Percentiles rank a stretch among this genome's conserved stretches.
Evolutionary conservation across 2,329 filamentous ascomycete genomes (phyloP).

Genomic region (Diplocarpon mali): DNA sequence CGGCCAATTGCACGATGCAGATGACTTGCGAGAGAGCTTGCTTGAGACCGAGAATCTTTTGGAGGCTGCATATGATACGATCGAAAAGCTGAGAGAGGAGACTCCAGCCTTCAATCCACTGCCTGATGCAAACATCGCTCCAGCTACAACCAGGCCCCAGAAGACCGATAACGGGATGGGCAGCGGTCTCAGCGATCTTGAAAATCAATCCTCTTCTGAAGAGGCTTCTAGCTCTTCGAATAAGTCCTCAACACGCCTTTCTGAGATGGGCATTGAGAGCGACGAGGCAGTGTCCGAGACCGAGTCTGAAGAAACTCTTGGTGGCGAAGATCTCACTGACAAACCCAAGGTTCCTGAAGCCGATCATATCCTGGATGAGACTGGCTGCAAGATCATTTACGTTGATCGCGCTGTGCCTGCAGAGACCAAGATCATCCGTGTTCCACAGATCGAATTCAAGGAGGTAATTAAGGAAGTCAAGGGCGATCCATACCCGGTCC

Average conservation of each 20-base stretch:
- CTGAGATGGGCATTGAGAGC: not conserved
- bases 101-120: not conserved
- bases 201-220: no score
- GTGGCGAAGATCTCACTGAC: not conserved
- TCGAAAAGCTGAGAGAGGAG: not conserved
- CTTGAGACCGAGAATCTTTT: not conserved
- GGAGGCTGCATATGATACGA: not conserved
- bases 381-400: no score
- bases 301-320: not conserved
- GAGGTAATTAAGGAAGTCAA: no score
- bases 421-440: no score
- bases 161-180: no score
- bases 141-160: not conserved
- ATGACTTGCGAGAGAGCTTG: not conserved
- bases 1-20: not conserved
- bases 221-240: not conserved
- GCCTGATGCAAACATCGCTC: not conserved
- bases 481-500: no score
- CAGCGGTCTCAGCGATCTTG: no score
- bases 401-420: no score
- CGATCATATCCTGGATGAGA: no score
- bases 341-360: no score
- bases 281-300: not conserved
- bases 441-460: no score
- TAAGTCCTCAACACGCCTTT: not conserved